These are phyloP conservation scores for Globisporangium polare DNA, from an alignment of 352 stramenopile species.

Conservation along the genomic window DNA sequence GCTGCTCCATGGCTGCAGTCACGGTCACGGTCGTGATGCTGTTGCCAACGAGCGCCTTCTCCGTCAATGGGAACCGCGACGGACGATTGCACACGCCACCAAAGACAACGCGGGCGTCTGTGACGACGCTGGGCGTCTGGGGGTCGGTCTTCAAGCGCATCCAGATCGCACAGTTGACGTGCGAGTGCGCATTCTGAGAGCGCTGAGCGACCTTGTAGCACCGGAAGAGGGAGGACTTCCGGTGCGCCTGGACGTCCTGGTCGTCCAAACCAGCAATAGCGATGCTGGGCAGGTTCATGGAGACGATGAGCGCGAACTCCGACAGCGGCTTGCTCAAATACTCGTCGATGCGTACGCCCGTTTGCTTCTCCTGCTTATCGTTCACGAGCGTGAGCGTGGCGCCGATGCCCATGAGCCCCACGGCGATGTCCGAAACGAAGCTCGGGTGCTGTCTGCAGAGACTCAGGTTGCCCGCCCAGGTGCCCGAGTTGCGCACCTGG, in stretches of 20 bases:
- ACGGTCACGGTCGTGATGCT: constrained; percentile 74
- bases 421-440: constrained; percentile 62
- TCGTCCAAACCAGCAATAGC: not conserved
- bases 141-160: constrained; percentile 30
- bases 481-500: constrained; percentile 43
- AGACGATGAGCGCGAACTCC: constrained; percentile 26
- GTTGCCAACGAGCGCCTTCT: constrained; percentile 73
- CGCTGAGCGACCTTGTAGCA: constrained; percentile 56
- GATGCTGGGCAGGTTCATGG: constrained; percentile 37
- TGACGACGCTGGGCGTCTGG: constrained; percentile 59
- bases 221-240: constrained; percentile 19
- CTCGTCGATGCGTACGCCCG: constrained; percentile 18
- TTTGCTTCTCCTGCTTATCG: constrained; percentile 46
- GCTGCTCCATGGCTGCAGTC: constrained; percentile 72
- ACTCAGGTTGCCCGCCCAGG: constrained; percentile 21
- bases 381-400: constrained; percentile 68
- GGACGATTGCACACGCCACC: constrained; percentile 70
- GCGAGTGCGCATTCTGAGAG: constrained; percentile 47
- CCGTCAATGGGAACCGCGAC: constrained; percentile 40
- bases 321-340: constrained; percentile 19
- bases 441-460: constrained; percentile 34
- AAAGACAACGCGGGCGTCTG: constrained; percentile 49
- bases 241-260: not conserved
- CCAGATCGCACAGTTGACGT: constrained; percentile 49
- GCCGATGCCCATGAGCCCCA: constrained; percentile 56